Conservation (phyloP, 2,329 filamentous ascomycete species). For the Chalara sp. region DNA sequence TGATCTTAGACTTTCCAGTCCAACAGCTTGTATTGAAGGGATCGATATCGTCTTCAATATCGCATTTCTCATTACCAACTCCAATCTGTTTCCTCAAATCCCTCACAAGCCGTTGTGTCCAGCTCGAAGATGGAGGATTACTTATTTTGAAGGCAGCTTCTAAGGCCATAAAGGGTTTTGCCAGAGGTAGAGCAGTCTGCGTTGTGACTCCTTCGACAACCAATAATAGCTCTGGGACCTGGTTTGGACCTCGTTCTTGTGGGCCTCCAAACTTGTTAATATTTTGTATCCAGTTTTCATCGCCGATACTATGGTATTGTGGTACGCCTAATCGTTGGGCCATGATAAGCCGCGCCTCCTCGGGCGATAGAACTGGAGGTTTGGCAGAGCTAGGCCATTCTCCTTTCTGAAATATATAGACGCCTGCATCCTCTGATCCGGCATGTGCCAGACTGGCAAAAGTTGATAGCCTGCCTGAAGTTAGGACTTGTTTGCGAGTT, state of each 20-base stretch:
- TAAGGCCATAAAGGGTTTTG: constrained; percentile 33
- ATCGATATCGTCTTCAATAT: constrained; percentile 23
- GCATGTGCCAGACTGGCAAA: constrained; percentile 31
- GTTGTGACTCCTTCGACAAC: constrained; percentile 49
- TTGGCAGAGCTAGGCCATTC: constrained; percentile 33
- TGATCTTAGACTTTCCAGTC: constrained; percentile 25
- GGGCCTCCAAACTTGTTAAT: constrained; percentile 55
- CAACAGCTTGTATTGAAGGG: constrained; percentile 26
- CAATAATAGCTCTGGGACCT: constrained; percentile 46
- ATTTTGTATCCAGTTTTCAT: constrained; percentile 39
- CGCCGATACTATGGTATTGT: constrained; percentile 38
- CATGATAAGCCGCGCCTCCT: constrained; percentile 46
- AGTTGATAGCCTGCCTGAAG: constrained; percentile 22
- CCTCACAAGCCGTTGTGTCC: constrained; percentile 24
- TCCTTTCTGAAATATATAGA: constrained; percentile 40
- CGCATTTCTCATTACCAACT: constrained; percentile 14
- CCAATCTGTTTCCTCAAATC: constrained; percentile 23
- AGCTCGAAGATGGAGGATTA: constrained; percentile 33
- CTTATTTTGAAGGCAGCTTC: constrained; percentile 43
- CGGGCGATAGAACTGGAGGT: constrained; percentile 39
- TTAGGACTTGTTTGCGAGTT: not conserved
- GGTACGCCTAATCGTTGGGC: constrained; percentile 47
- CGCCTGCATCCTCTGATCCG: constrained; percentile 36
- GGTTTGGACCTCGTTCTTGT: constrained; percentile 27
- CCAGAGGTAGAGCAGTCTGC: constrained; percentile 34